phyloP scores from a whole-genome alignment of 345 rosid species.

The Euphorbia peplus region DNA sequence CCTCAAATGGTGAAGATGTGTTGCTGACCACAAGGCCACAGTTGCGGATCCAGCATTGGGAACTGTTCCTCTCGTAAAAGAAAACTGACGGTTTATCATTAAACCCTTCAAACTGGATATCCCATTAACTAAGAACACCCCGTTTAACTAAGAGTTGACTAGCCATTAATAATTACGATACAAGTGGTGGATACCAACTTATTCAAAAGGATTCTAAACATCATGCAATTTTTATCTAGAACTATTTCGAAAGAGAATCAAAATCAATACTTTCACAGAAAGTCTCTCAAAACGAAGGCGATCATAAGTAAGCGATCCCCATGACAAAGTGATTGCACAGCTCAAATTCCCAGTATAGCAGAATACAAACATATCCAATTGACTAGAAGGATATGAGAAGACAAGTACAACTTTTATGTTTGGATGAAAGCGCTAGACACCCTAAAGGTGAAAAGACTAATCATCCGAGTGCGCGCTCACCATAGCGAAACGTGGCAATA shows the following conservation, averaged over 20 bases:
- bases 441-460: no score
- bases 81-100: not conserved
- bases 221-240: not conserved
- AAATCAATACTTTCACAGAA: not conserved
- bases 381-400: not conserved
- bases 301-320: no score
- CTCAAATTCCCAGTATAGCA: not conserved
- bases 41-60: not conserved
- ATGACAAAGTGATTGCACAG: not conserved
- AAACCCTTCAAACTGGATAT: not conserved
- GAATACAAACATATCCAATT: not conserved
- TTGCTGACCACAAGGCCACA: not conserved
- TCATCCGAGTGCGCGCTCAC: no score
- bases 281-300: not conserved
- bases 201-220: not conserved
- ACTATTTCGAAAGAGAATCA: not conserved
- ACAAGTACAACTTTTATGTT: not conserved
- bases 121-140: not conserved
- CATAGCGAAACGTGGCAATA: no score
- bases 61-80: not conserved
- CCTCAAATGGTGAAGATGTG: not conserved
- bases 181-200: not conserved
- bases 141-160: not conserved
- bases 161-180: not conserved
- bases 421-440: no score